Evolutionary conservation across 2,329 filamentous ascomycete species (phyloP).

Genomic region (Fusarium praegraminearum): DNA sequence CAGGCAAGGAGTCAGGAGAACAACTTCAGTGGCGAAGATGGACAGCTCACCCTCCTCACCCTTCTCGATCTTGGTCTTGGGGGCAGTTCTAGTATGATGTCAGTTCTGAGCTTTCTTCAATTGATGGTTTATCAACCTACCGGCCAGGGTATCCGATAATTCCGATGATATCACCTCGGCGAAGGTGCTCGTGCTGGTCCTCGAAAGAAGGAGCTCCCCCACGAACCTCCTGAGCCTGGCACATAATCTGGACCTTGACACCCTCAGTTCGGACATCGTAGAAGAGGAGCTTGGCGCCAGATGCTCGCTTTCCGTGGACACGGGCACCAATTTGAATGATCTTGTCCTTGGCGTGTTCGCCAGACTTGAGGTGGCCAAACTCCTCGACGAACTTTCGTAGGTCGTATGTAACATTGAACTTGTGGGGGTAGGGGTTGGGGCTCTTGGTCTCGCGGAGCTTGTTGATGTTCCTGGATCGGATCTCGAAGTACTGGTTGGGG

Average conservation of each 20-base stretch:
- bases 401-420: constrained; percentile 86
- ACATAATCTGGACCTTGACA: constrained; percentile 88
- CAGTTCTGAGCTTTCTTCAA: constrained; percentile 13
- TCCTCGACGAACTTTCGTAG: constrained; percentile 82
- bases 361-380: constrained; percentile 85
- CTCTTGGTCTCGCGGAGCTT: constrained; percentile 56
- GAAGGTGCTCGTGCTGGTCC: constrained; percentile 88
- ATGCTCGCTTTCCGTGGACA: constrained; percentile 87
- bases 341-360: constrained; percentile 82
- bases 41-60: constrained; percentile 84
- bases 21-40: constrained; percentile 88
- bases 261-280: constrained; percentile 74
- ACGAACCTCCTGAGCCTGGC: constrained; percentile 82
- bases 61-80: constrained; percentile 87
- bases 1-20: constrained; percentile 89
- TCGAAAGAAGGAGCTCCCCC: constrained; percentile 77
- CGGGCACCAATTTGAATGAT: constrained; percentile 83
- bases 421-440: constrained; percentile 80
- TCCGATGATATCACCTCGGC: constrained; percentile 93
- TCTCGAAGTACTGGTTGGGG: constrained; percentile 88
- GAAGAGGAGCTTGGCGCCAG: constrained; percentile 88
- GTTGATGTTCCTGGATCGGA: constrained; percentile 82
- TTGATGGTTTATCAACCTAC: constrained; percentile 28
- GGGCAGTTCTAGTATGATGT: constrained; percentile 73
- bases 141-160: constrained; percentile 48